A percentile compares a stretch with the other conserved stretches of the same genome.
phyloP scores from a whole-genome alignment of 441 rosid genomes.

The Sinapis alba region DNA sequence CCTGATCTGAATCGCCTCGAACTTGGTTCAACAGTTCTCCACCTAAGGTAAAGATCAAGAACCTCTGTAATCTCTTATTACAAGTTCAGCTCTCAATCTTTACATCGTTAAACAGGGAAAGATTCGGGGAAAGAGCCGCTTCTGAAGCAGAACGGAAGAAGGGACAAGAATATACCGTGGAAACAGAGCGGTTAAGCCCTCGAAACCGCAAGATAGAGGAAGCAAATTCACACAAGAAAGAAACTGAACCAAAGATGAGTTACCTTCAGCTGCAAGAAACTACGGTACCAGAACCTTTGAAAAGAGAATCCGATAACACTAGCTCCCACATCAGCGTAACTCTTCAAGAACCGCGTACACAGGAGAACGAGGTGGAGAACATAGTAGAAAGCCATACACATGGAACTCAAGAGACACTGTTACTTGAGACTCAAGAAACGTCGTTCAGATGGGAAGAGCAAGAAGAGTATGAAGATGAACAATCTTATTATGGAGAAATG shows the following conservation, averaged over 20 bases:
- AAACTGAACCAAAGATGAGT: slow-evolving; percentile 17
- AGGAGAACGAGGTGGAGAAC: background rate
- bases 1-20: slow-evolving; percentile 33
- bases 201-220: slow-evolving; percentile 2
- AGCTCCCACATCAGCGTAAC: background rate
- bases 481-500: slow-evolving; percentile 33
- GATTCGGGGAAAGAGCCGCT: slow-evolving; percentile 4
- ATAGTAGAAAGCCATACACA: background rate
- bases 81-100: background rate
- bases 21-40: slow-evolving; percentile 48
- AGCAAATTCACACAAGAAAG: slow-evolving; percentile 5
- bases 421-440: slow-evolving; percentile 31
- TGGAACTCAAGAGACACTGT: slow-evolving; percentile 1
- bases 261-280: slow-evolving; percentile 28
- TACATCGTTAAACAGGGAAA: slow-evolving; percentile 49
- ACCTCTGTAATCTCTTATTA: background rate
- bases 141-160: slow-evolving; percentile 18
- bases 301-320: background rate
- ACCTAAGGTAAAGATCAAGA: slow-evolving; percentile 32
- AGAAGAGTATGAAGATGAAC: slow-evolving; percentile 38
- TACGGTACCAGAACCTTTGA: background rate
- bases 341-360: slow-evolving; percentile 16
- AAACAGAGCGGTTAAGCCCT: slow-evolving; percentile 9
- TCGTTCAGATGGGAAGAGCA: slow-evolving; percentile 26
- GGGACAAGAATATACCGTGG: background rate